phyloP scores from a whole-genome alignment of 1,139 yeast species.

The Suhomyces yuchorum region DNA sequence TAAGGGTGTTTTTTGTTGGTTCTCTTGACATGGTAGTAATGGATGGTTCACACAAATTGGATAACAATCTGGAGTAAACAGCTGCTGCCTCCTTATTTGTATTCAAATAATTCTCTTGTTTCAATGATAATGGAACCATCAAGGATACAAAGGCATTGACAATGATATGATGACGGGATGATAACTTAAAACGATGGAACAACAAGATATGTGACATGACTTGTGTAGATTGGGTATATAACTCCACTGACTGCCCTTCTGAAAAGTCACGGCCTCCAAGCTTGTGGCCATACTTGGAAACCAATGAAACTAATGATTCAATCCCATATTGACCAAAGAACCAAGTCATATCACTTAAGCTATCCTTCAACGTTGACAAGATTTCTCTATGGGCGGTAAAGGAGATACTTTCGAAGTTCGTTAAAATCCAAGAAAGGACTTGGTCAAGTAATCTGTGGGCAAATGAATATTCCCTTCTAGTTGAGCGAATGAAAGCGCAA shows the following conservation, averaged over 20 bases:
- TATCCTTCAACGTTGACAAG: constrained; percentile 31
- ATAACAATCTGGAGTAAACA: constrained; percentile 58
- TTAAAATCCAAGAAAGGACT: constrained; percentile 13
- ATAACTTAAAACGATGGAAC: constrained; percentile 68
- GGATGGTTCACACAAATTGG: constrained; percentile 74
- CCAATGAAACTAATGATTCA: constrained; percentile 51
- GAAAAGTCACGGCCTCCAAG: neutral
- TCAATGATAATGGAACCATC: constrained; percentile 46
- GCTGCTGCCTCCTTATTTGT: constrained; percentile 38
- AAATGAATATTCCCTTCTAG: constrained; percentile 7
- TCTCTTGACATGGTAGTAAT: constrained; percentile 23
- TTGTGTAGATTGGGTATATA: constrained; percentile 44
- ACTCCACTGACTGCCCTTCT: constrained; percentile 15
- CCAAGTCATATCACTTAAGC: constrained; percentile 57
- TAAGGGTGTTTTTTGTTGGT: constrained; percentile 37
- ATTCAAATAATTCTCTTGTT: constrained; percentile 17
- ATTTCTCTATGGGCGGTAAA: constrained; percentile 13
- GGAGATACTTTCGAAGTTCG: constrained; percentile 10
- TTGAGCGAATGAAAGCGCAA: constrained; percentile 9
- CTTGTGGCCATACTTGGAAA: constrained; percentile 21
- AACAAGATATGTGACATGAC: constrained; percentile 58
- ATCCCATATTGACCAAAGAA: constrained; percentile 66
- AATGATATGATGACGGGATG: constrained; percentile 73
- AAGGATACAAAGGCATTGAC: constrained; percentile 50
- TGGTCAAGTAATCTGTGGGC: constrained; percentile 8